These are phyloP conservation scores for Sarcodon sp. DNA, from an alignment of 768 basidiomycete genomes.

Conservation along the genomic window DNA sequence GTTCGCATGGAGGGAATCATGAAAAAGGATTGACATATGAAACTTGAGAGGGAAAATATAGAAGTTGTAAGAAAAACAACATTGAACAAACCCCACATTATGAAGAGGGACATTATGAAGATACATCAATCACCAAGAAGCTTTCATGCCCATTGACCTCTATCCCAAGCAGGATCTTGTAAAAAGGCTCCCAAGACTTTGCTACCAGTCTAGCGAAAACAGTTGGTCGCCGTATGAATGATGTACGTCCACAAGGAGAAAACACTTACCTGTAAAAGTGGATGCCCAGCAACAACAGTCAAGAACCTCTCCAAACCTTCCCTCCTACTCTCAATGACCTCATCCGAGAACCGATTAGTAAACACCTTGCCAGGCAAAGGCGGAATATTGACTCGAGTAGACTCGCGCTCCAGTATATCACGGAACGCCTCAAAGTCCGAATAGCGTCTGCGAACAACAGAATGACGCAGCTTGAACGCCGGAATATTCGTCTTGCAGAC, in stretches of 20 bases:
- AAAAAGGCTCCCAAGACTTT: slow-evolving; percentile 94
- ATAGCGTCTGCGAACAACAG: slow-evolving; percentile 50
- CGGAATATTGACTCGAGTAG: slow-evolving; percentile 95
- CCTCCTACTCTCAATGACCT: slow-evolving; percentile 84
- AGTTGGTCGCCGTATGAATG: neutral
- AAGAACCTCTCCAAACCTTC: slow-evolving; percentile 94
- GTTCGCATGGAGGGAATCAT: neutral
- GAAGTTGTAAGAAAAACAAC: no score
- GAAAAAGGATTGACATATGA: neutral
- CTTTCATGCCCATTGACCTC: slow-evolving; percentile 57
- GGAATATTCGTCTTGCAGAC: slow-evolving; percentile 99
- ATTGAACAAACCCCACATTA: no score
- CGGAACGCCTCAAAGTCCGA: slow-evolving; percentile 81
- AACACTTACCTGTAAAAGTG: slow-evolving; percentile 72
- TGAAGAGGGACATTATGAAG: neutral
- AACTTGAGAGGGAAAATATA: neutral
- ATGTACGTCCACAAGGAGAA: neutral
- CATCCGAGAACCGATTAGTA: slow-evolving; percentile 95
- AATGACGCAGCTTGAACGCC: slow-evolving; percentile 84
- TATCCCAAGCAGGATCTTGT: slow-evolving; percentile 91
- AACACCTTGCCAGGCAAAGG: slow-evolving; percentile 97
- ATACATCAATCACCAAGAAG: neutral
- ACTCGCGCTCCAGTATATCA: slow-evolving; percentile 94
- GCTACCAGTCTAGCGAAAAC: slow-evolving; percentile 63
- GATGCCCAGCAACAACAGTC: slow-evolving; percentile 94